A percentile compares a stretch with the other conserved stretches of the same genome.
phyloP scores from a whole-genome alignment of 495 filamentous ascomycete species.

The Cryomyces minteri region DNA sequence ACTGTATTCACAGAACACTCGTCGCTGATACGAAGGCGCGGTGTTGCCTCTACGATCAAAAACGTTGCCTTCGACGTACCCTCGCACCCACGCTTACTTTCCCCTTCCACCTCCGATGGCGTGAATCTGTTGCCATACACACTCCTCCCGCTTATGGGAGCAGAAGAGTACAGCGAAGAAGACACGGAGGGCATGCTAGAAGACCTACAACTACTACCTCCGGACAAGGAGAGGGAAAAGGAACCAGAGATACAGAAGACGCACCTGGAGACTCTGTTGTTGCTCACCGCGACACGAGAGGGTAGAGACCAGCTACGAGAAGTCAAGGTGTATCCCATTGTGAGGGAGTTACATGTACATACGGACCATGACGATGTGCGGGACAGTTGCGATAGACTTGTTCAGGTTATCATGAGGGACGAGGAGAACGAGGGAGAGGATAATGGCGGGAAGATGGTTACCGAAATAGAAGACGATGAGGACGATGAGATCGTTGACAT shows the following conservation, averaged over 20 bases:
- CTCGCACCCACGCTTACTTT: conserved; percentile 48
- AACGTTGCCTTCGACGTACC: conserved; percentile 59
- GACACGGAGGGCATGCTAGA: conserved; percentile 67
- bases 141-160: conserved; percentile 46
- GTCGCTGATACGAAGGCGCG: conserved; percentile 60
- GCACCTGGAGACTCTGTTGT: conserved; percentile 70
- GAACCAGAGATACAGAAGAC: conserved; percentile 60
- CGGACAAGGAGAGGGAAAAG: conserved; percentile 67
- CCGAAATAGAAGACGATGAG: background rate
- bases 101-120: conserved; percentile 28
- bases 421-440: conserved; percentile 30
- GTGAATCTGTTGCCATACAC: conserved; percentile 77
- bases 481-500: background rate
- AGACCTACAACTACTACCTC: conserved; percentile 72
- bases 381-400: conserved; percentile 74
- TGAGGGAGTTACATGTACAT: conserved; percentile 68
- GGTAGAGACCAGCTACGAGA: conserved; percentile 54
- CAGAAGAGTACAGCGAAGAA: conserved; percentile 38
- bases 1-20: conserved; percentile 83
- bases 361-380: conserved; percentile 65
- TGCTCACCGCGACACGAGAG: conserved; percentile 62
- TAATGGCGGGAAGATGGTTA: background rate
- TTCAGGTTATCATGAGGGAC: conserved; percentile 83
- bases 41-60: conserved; percentile 84
- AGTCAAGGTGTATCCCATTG: conserved; percentile 72